phyloP scores from a whole-genome alignment of 345 rosid species.

The Cardamine resedifolia region DNA sequence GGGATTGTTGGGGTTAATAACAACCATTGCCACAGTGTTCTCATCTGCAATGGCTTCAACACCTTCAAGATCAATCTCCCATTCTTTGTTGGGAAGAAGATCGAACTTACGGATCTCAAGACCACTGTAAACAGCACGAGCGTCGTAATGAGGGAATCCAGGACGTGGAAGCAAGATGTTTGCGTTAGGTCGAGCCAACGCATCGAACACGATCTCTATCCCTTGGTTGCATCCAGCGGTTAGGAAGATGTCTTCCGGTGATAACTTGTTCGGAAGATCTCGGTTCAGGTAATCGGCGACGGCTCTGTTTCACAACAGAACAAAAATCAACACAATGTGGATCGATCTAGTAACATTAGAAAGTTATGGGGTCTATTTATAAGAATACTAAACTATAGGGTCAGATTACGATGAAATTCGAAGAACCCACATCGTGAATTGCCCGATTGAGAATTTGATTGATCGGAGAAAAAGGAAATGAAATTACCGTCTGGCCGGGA shows the following conservation, averaged over 20 bases:
- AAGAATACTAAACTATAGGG: background rate
- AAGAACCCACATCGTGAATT: background rate
- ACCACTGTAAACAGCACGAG: conserved; percentile 30
- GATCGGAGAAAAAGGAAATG: background rate
- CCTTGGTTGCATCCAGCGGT: conserved; percentile 60
- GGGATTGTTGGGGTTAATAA: conserved; percentile 48
- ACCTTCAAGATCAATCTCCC: conserved; percentile 63
- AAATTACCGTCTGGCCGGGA: conserved; percentile 55
- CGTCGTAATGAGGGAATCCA: conserved; percentile 50
- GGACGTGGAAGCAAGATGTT: conserved; percentile 51
- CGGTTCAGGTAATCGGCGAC: conserved; percentile 49
- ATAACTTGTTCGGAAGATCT: conserved; percentile 52
- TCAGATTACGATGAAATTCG: background rate
- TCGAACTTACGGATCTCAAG: conserved; percentile 55
- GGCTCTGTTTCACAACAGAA: conserved; percentile 43
- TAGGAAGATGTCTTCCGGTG: conserved; percentile 52
- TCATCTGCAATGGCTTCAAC: conserved; percentile 58
- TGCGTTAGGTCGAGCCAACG: conserved; percentile 51
- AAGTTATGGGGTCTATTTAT: background rate
- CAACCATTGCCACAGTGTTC: conserved; percentile 56
- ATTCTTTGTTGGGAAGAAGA: conserved; percentile 56
- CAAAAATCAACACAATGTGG: background rate
- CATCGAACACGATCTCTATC: conserved; percentile 47
- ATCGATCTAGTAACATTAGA: background rate
- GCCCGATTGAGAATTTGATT: background rate